These are phyloP conservation scores for Psilocybe cyanescens DNA, from an alignment of 768 basidiomycete genomes.

Conservation along the genomic window DNA sequence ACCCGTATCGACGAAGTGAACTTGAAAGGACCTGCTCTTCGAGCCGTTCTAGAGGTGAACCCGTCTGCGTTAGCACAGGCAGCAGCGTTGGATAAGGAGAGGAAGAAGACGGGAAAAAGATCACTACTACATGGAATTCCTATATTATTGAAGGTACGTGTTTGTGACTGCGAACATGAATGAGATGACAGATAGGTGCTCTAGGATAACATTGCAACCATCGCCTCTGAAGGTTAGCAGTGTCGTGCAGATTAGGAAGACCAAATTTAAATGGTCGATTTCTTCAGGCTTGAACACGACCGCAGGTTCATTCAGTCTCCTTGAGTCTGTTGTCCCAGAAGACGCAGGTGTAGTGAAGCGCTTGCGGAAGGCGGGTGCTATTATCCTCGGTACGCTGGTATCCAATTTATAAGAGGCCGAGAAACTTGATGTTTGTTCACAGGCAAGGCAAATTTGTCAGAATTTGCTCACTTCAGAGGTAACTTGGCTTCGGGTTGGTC, in stretches of 20 bases:
- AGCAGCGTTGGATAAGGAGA: slow-evolving; percentile 49
- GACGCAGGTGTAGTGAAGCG: slow-evolving; percentile 50
- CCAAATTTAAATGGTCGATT: not conserved
- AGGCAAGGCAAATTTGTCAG: slow-evolving; percentile 62
- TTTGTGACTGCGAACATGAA: not conserved
- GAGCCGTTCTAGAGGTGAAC: slow-evolving; percentile 63
- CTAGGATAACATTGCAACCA: slow-evolving; percentile 52
- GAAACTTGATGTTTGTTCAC: not conserved
- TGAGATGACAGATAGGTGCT: not conserved
- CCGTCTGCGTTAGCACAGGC: slow-evolving; percentile 56
- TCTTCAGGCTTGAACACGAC: slow-evolving; percentile 48
- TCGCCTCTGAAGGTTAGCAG: slow-evolving; percentile 43
- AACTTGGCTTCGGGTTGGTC: slow-evolving; percentile 55
- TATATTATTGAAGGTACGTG: slow-evolving; percentile 49
- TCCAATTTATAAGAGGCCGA: not conserved
- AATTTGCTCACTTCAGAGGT: slow-evolving; percentile 55
- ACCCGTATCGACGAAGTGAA: slow-evolving; percentile 75
- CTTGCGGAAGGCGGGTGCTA: slow-evolving; percentile 45
- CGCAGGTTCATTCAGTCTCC: slow-evolving; percentile 45
- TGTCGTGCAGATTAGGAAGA: not conserved
- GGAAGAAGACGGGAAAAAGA: slow-evolving; percentile 43
- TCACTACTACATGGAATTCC: slow-evolving; percentile 59
- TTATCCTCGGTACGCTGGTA: slow-evolving; percentile 40
- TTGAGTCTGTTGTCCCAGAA: slow-evolving; percentile 46
- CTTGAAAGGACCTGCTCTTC: slow-evolving; percentile 55